Base-by-base conservation (phyloP, 305 asterid genomes). In the Rubia peregrina region DNA sequence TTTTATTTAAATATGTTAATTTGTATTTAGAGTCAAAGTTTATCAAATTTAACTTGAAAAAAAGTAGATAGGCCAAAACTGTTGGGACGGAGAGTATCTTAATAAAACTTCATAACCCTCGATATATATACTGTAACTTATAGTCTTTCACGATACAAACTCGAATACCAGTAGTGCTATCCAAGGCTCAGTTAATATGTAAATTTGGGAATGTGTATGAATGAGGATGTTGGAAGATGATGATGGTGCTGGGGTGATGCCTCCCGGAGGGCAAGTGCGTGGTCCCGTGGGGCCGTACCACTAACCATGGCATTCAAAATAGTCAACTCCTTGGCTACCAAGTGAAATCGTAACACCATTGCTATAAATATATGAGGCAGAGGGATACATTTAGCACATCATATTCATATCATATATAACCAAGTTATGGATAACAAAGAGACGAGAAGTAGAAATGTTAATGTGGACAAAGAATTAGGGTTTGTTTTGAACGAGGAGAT, bases 371-470 rank as follows among this genome's bases (percentile, higher is more conserved):
- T 6, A 61, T 26, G 65, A 12, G 17, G 63, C 63, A 30, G n/a
- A 11, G 36, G 12, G 56, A 12, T 41, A 41, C 44, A 21, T 22
- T 56, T n/a, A 56, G 61, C 26, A 56, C n/a, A 53, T 53, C 21
- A 19, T 53, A 16, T 6, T 8, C 21, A 53, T 4, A n/a, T 56
- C 5, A 21, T 56, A 14, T 49, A 49, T 49, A 59, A 56, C 12
- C 26, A 19, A 56, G 38, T 71, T 71, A 79, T 69, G 83, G 71
- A 77, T 72, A 74, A 75, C 68, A 83, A 71, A 51, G 85, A 77
- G 67, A 76, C 70, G 64, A 38, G 67, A 55, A 40, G 56, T 62
- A 74, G 12, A 10, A 2, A 7, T 36, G 66, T 65, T 68, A 79
- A 74, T 69, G 62, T 64, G 49, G 61, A 68, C 73, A 77, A 41